Conservation (phyloP, 257 asterid species). For the Eucommia ulmoides region DNA sequence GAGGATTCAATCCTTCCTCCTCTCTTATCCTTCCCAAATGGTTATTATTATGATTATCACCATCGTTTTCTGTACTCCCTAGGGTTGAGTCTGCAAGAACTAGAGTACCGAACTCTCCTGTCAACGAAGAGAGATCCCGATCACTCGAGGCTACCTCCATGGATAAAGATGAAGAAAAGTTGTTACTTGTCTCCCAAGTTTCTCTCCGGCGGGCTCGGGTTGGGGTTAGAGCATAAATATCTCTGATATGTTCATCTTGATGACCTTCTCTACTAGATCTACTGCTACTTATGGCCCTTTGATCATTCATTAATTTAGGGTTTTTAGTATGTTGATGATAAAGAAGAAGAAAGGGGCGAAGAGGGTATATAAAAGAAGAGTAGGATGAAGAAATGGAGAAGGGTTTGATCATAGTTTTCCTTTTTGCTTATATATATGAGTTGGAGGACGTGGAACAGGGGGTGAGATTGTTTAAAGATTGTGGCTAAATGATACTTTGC, state of each 20-base stretch:
- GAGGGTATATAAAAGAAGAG: too few relatives aligned
- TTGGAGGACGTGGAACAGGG: too few relatives aligned
- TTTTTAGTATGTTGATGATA: too few relatives aligned
- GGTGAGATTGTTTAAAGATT: too few relatives aligned
- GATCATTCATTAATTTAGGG: too few relatives aligned
- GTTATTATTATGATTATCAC: not conserved
- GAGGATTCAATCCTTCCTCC: not conserved
- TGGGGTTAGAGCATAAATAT: conserved; percentile 14
- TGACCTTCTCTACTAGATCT: not conserved
- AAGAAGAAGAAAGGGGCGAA: too few relatives aligned
- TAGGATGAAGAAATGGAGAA: too few relatives aligned
- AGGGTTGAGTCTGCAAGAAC: conserved; percentile 14
- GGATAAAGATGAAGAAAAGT: conserved; percentile 9
- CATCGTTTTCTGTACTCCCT: not conserved
- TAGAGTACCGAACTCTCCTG: conserved; percentile 14
- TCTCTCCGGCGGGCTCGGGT: not conserved
- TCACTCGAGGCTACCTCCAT: conserved; percentile 1
- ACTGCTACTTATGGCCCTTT: not conserved
- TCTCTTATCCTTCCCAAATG: not conserved
- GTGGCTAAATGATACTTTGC: too few relatives aligned
- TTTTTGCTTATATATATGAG: too few relatives aligned
- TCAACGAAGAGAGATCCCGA: conserved; percentile 8
- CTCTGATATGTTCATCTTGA: conserved; percentile 10
- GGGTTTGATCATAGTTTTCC: too few relatives aligned
- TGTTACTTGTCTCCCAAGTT: conserved; percentile 6